Evolutionary conservation across 2,329 filamentous ascomycete genomes (phyloP).

Genomic region (Blumeria hordei): DNA sequence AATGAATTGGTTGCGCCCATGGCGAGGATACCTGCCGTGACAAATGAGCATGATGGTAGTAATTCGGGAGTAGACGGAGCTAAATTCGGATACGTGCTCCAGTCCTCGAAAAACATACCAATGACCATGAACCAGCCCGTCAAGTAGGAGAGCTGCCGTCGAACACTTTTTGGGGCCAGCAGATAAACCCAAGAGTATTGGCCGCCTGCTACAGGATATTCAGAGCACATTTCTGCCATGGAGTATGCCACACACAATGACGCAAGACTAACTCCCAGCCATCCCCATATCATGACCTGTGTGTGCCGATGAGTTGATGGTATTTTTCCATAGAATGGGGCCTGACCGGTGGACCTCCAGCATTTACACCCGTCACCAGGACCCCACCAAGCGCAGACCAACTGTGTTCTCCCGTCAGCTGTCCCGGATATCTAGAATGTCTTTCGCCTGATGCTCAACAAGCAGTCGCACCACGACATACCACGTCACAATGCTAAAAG

Average conservation of each 20-base stretch:
- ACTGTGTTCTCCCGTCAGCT: constrained; percentile 11
- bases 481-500: constrained; percentile 31
- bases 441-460: neutral
- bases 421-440: constrained; percentile 4
- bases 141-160: constrained; percentile 20
- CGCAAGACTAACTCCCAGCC: constrained; percentile 25
- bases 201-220: constrained; percentile 29
- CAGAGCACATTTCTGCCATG: constrained; percentile 33
- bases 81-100: neutral
- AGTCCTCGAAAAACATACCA: neutral
- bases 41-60: neutral
- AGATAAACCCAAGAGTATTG: constrained; percentile 34
- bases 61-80: too few relatives aligned
- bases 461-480: constrained; percentile 8
- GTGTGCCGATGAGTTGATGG: too few relatives aligned
- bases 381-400: constrained; percentile 32
- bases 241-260: constrained; percentile 29
- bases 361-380: constrained; percentile 28
- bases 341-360: constrained; percentile 28
- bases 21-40: constrained; percentile 15
- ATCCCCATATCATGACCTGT: constrained; percentile 33
- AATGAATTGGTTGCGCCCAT: constrained; percentile 31
- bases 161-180: constrained; percentile 23
- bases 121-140: constrained; percentile 23
- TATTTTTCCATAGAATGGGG: constrained; percentile 19